Percentiles rank a stretch among this genome's conserved stretches.
Conservation (phyloP, 2,329 filamentous ascomycete genomes). For the Ambrosiella beaveri region DNA sequence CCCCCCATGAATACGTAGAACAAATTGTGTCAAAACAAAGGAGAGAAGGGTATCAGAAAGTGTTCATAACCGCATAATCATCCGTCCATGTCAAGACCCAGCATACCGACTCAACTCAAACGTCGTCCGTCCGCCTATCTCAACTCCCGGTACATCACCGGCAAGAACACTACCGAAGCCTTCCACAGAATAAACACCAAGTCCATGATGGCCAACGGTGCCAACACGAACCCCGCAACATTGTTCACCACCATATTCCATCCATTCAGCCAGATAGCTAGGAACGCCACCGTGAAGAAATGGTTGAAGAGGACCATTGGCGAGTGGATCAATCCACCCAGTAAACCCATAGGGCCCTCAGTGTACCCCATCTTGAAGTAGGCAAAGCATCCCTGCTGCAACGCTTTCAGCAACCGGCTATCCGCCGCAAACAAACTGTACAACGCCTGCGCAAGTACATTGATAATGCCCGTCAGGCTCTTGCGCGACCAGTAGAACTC, state of each 20-base stretch:
- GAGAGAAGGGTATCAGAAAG: not conserved
- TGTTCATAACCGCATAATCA: too few relatives aligned
- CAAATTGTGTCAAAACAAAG: not conserved
- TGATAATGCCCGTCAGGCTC: conserved; percentile 69
- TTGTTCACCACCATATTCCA: conserved; percentile 26
- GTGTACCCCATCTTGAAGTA: conserved; percentile 72
- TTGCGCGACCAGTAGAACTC: conserved; percentile 82
- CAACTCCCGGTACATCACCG: conserved; percentile 58
- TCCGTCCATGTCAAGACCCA: too few relatives aligned
- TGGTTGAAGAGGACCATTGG: conserved; percentile 72
- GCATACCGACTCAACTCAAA: too few relatives aligned
- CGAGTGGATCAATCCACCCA: conserved; percentile 63
- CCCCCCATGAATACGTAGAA: not conserved
- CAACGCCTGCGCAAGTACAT: conserved; percentile 89
- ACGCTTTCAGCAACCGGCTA: conserved; percentile 54
- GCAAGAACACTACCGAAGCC: conserved; percentile 66
- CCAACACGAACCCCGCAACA: conserved; percentile 34
- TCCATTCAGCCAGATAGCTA: conserved; percentile 56
- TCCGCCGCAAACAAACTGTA: conserved; percentile 84
- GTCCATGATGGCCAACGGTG: conserved; percentile 48
- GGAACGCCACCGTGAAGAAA: conserved; percentile 85
- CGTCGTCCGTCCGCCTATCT: conserved; percentile 9
- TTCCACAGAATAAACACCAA: conserved; percentile 59
- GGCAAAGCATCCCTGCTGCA: conserved; percentile 79
- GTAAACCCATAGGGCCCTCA: conserved; percentile 61